Percentiles rank a stretch among this genome's conserved stretches.
phyloP scores from a whole-genome alignment of 2,329 filamentous ascomycete species.

The Hymenoscyphus fraxineus region DNA sequence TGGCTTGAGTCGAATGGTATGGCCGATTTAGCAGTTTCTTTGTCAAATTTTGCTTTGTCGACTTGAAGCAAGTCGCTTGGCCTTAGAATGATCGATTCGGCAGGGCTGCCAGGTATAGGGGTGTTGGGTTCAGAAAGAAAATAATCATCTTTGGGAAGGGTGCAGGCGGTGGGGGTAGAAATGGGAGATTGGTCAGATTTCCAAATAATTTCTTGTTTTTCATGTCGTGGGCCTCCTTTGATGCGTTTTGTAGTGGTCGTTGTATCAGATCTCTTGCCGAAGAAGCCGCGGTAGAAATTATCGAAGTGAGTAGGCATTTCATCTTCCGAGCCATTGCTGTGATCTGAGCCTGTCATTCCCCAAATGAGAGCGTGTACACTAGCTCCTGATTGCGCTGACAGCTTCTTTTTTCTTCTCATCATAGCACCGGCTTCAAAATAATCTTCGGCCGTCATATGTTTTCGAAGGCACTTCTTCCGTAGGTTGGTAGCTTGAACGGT shows the following conservation, averaged over 20 bases:
- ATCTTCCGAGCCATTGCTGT: neutral
- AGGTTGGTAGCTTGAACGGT: neutral
- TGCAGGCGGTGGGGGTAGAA: slow-evolving; percentile 6
- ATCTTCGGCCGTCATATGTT: neutral
- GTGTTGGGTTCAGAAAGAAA: slow-evolving; percentile 7
- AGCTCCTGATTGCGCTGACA: neutral
- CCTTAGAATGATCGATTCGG: neutral
- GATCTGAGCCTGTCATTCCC: neutral
- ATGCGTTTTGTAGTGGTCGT: neutral
- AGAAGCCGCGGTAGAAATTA: neutral
- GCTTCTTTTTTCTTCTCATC: neutral
- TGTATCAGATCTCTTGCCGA: slow-evolving; percentile 11
- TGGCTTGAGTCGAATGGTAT: neutral
- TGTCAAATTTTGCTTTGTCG: neutral
- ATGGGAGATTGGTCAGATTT: slow-evolving; percentile 13
- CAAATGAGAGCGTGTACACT: neutral
- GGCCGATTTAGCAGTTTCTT: neutral
- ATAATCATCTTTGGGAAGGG: slow-evolving; percentile 11
- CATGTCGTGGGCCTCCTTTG: slow-evolving; percentile 11
- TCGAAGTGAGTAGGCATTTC: slow-evolving; percentile 2
- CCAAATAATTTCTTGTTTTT: slow-evolving; percentile 30
- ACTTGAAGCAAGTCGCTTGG: neutral
- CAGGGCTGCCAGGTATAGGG: neutral
- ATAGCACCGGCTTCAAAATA: neutral
- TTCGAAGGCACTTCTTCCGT: neutral